Evolutionary conservation across 208 protist genomes (phyloP).

Genomic region (Acanthamoeba healyi): DNA sequence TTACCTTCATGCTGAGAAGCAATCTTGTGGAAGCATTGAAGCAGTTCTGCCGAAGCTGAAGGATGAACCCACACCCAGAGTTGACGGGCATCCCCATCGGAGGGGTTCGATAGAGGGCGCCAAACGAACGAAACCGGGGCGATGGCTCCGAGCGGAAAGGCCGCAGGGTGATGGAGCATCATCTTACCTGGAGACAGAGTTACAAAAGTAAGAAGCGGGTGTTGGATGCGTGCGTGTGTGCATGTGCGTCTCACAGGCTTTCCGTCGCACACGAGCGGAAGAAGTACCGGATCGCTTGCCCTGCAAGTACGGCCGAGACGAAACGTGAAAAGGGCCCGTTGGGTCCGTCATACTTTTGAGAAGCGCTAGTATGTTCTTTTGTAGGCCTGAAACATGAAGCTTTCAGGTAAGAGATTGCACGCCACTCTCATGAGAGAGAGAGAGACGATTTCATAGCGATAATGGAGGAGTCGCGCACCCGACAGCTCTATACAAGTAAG

Average conservation of each 20-base stretch:
- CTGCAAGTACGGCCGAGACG: constrained; percentile 11
- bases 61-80: constrained; percentile 84
- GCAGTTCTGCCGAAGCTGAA: constrained; percentile 5
- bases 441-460: not conserved
- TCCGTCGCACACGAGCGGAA: not conserved
- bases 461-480: not conserved
- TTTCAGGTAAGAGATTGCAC: too few species aligned
- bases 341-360: constrained; percentile 37
- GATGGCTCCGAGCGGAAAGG: constrained; percentile 77
- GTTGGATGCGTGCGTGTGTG: too few species aligned
- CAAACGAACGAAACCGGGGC: constrained; percentile 58
- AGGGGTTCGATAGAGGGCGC: not conserved
- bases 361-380: constrained; percentile 1
- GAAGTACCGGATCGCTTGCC: constrained; percentile 1
- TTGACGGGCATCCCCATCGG: not conserved
- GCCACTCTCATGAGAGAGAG: too few species aligned
- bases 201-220: not conserved
- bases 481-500: constrained; percentile 17
- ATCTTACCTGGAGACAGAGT: constrained; percentile 29
- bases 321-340: not conserved
- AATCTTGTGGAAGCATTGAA: not conserved
- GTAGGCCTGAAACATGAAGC: not conserved
- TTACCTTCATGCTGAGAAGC: not conserved
- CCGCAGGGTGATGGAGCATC: constrained; percentile 74
- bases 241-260: not conserved